phyloP scores from a whole-genome alignment of 257 asterid genomes.

The Oldenlandia corymbosa region DNA sequence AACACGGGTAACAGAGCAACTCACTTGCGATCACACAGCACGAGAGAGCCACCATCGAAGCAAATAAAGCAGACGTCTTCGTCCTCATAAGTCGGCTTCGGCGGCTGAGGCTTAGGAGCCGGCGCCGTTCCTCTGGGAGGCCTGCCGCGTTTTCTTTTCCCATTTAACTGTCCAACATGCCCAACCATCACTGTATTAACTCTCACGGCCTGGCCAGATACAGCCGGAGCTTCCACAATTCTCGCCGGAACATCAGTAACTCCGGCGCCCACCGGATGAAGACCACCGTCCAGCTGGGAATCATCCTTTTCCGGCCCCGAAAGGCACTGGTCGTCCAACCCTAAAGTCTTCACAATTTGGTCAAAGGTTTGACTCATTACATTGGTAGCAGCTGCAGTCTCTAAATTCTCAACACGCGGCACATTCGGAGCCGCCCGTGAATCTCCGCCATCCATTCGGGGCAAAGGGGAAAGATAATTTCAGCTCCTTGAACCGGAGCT shows the following conservation, averaged over 20 bases:
- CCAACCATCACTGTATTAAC: constrained; percentile 13
- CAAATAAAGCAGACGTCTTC: constrained; percentile 97
- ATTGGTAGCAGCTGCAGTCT: constrained; percentile 21
- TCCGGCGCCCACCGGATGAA: constrained; percentile 21
- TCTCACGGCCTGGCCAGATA: constrained; percentile 15
- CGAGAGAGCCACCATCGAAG: constrained; percentile 91
- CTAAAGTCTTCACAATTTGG: constrained; percentile 29
- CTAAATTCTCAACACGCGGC: constrained; percentile 8
- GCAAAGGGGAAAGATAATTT: background rate
- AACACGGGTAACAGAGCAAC: constrained; percentile 18
- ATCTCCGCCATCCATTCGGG: constrained; percentile 22
- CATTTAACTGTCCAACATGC: constrained; percentile 30
- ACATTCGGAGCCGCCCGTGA: constrained; percentile 16
- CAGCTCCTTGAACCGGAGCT: constrained; percentile 8
- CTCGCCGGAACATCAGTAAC: constrained; percentile 20
- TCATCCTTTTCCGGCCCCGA: constrained; percentile 21
- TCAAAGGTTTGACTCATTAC: constrained; percentile 44
- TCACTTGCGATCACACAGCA: constrained; percentile 94
- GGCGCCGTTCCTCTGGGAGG: constrained; percentile 44
- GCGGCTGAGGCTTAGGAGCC: constrained; percentile 40
- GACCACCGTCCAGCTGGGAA: constrained; percentile 24
- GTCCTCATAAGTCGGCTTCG: constrained; percentile 47
- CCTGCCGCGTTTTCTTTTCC: constrained; percentile 66
- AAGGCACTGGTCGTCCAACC: constrained; percentile 19
- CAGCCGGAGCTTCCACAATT: constrained; percentile 10